These are phyloP conservation scores for Lagenaria siceraria DNA, from an alignment of 306 rosid species.

Conservation along the genomic window DNA sequence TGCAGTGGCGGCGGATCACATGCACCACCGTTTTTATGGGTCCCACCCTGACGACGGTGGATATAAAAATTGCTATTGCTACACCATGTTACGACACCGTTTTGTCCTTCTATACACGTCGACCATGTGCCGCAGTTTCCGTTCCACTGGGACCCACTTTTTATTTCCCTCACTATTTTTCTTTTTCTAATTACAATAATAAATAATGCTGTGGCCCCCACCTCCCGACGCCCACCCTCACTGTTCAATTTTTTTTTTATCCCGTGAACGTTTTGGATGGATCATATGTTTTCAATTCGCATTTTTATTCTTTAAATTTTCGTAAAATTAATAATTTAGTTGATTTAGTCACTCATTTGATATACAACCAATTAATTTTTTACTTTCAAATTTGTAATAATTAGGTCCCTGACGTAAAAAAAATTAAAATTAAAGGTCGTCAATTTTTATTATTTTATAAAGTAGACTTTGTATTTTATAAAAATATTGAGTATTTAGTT, in stretches of 20 bases:
- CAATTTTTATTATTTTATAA: too few species aligned
- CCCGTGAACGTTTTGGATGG: background rate
- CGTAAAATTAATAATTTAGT: too few species aligned
- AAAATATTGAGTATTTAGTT: too few species aligned
- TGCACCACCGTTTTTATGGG: background rate
- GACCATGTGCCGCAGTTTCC: background rate
- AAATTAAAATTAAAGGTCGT: too few species aligned
- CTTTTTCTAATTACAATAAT: background rate
- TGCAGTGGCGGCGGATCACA: background rate
- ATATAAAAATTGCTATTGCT: background rate
- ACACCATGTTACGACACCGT: background rate
- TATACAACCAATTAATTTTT: too few species aligned
- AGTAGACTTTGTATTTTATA: too few species aligned
- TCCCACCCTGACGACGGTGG: background rate
- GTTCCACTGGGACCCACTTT: background rate
- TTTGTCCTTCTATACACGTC: background rate
- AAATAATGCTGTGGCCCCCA: background rate
- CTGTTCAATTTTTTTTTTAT: too few species aligned
- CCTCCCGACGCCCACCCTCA: background rate
- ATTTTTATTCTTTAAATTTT: too few species aligned
- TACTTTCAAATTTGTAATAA: too few species aligned
- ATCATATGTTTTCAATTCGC: too few species aligned
- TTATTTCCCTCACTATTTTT: background rate
- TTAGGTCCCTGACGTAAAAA: too few species aligned
- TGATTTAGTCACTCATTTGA: too few species aligned